Percentiles rank a stretch among this genome's conserved stretches.
Conservation (phyloP, 495 filamentous ascomycete species). For the Aspergillus incahuasiensis region DNA sequence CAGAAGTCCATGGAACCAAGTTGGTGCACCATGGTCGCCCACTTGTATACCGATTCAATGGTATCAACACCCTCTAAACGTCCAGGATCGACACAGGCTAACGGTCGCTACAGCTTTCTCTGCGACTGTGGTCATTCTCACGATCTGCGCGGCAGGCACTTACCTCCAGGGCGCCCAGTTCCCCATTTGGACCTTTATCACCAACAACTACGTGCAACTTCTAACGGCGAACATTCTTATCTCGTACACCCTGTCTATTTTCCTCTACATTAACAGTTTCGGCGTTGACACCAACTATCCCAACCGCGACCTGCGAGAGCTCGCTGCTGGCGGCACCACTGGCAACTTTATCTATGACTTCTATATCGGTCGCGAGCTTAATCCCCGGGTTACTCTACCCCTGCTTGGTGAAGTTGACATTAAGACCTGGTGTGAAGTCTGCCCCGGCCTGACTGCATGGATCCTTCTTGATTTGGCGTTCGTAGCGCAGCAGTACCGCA, state of each 20-base stretch:
- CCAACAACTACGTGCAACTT: slow-evolving; percentile 73
- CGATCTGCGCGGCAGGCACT: slow-evolving; percentile 61
- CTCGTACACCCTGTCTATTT: slow-evolving; percentile 57
- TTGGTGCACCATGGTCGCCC: slow-evolving; percentile 61
- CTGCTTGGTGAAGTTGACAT: slow-evolving; percentile 67
- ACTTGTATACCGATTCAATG: slow-evolving; percentile 76
- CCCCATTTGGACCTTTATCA: slow-evolving; percentile 75
- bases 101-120: slow-evolving; percentile 51
- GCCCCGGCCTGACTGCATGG: slow-evolving; percentile 81
- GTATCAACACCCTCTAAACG: slow-evolving; percentile 30
- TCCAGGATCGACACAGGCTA: background rate
- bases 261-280: slow-evolving; percentile 70
- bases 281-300: slow-evolving; percentile 53
- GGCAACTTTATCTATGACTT: slow-evolving; percentile 84
- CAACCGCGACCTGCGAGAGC: slow-evolving; percentile 55
- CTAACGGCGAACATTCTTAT: slow-evolving; percentile 72
- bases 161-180: slow-evolving; percentile 66
- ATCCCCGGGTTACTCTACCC: slow-evolving; percentile 72
- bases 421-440: slow-evolving; percentile 75
- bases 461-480: slow-evolving; percentile 71
- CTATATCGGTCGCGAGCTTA: slow-evolving; percentile 88
- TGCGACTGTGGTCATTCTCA: slow-evolving; percentile 58
- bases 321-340: slow-evolving; percentile 66
- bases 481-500: slow-evolving; percentile 73
- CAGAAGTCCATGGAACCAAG: slow-evolving; percentile 58